Percentiles rank a stretch among this genome's conserved stretches.
Evolutionary conservation across 2,329 filamentous ascomycete genomes (phyloP).

Genomic region (Penicillium griseofulvum): DNA sequence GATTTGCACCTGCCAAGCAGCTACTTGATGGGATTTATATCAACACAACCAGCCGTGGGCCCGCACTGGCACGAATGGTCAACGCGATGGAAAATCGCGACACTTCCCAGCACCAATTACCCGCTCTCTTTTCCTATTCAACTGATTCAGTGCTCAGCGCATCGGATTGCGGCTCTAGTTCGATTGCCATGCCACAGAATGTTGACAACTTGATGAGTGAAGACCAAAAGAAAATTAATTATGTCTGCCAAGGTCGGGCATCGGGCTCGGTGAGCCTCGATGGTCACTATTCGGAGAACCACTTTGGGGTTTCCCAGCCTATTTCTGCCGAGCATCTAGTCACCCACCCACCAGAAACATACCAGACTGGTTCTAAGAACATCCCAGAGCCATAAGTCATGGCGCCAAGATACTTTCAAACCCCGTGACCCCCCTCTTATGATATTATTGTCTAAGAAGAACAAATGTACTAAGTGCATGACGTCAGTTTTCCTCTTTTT

Average conservation of each 20-base stretch:
- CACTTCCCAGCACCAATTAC: constrained; percentile 49
- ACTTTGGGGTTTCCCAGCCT: neutral
- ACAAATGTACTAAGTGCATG: neutral
- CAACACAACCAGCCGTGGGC: constrained; percentile 66
- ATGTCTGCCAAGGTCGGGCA: constrained; percentile 55
- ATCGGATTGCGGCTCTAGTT: constrained; percentile 54
- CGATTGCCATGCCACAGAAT: constrained; percentile 64
- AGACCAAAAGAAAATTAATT: constrained; percentile 69
- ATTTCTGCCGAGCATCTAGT: neutral
- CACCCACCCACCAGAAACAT: neutral
- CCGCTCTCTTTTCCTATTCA: constrained; percentile 56
- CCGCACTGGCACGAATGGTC: constrained; percentile 53
- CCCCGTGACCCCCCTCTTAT: neutral
- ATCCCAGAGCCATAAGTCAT: neutral
- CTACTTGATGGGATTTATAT: constrained; percentile 68
- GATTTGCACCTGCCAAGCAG: constrained; percentile 70
- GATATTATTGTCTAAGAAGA: constrained; percentile 9
- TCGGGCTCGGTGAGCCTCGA: constrained; percentile 3
- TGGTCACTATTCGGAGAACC: neutral
- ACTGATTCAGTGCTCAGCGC: constrained; percentile 61
- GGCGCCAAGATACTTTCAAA: neutral
- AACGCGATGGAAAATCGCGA: constrained; percentile 42
- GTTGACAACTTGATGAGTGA: constrained; percentile 76
- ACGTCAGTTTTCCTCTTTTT: constrained; percentile 2
- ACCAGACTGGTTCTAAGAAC: neutral